phyloP scores from a whole-genome alignment of 2,329 filamentous ascomycete species.

The Scopulariopsis brevicaulis region DNA sequence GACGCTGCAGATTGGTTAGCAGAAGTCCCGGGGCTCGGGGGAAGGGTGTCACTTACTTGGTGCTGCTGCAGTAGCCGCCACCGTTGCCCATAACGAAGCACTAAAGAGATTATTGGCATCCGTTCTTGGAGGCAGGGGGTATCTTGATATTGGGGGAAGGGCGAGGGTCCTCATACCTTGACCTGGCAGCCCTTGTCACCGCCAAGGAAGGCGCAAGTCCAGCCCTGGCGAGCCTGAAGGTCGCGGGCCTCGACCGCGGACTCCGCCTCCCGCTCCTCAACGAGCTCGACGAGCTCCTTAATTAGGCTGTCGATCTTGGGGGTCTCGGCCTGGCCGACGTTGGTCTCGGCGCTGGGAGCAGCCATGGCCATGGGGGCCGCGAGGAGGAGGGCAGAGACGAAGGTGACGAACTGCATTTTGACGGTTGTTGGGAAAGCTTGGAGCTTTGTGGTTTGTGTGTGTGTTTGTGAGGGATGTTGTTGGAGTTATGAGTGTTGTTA shows the following conservation, averaged over 20 bases:
- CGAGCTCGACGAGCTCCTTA: not conserved
- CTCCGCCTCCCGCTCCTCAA: not conserved
- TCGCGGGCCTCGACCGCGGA: not conserved
- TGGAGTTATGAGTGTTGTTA: not conserved
- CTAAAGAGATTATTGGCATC: not conserved
- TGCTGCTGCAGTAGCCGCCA: not conserved
- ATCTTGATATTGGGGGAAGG: not conserved
- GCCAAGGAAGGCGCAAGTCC: not conserved
- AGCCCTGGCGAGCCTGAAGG: not conserved
- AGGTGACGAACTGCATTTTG: slow-evolving; percentile 1
- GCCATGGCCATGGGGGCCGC: not conserved
- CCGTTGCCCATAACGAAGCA: not conserved
- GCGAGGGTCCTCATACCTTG: not conserved
- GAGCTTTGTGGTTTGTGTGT: not conserved
- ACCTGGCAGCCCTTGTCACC: slow-evolving; percentile 2
- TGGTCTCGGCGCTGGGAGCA: not conserved
- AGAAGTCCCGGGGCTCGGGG: not conserved
- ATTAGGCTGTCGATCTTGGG: not conserved
- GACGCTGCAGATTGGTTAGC: not conserved
- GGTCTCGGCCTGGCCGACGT: not conserved
- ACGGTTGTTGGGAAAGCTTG: not conserved
- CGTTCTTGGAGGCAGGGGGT: no score
- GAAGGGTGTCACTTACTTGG: not conserved
- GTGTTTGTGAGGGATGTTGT: not conserved
- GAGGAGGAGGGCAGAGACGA: slow-evolving; percentile 1